Conservation (phyloP, 768 basidiomycete species). For the Serendipita sp. region DNA sequence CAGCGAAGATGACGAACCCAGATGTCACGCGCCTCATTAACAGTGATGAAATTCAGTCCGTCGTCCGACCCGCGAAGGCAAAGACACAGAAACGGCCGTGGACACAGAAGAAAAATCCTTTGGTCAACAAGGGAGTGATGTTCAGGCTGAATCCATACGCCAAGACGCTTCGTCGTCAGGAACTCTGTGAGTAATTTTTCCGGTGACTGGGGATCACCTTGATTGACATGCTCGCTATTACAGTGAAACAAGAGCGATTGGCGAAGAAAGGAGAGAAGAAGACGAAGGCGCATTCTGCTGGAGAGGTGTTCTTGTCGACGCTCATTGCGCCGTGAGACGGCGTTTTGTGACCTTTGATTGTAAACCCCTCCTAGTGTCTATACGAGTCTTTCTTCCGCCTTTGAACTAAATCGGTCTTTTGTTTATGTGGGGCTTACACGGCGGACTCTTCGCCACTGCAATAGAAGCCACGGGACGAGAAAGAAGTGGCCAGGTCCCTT, state of each 20-base stretch:
- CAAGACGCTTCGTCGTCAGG: constrained; percentile 79
- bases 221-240: constrained; percentile 9
- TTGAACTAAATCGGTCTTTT: background rate
- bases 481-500: background rate
- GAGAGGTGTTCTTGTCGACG: constrained; percentile 68
- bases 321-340: constrained; percentile 64
- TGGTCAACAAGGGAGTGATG: constrained; percentile 81
- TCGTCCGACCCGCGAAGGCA: constrained; percentile 77
- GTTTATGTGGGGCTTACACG: no score
- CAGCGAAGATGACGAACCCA: constrained; percentile 92
- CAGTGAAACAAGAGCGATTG: constrained; percentile 68
- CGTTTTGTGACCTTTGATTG: background rate
- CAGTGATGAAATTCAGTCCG: constrained; percentile 94
- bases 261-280: constrained; percentile 39
- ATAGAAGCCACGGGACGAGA: no score
- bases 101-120: constrained; percentile 99
- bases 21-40: constrained; percentile 97
- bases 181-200: constrained; percentile 50
- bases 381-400: background rate
- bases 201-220: background rate
- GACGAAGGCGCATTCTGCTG: constrained; percentile 36
- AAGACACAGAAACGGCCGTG: constrained; percentile 83
- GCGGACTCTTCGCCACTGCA: no score
- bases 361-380: background rate
- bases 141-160: constrained; percentile 99